These are phyloP conservation scores for Allium cepa DNA, from an alignment of 106 monocot genomes.

Conservation along the genomic window DNA sequence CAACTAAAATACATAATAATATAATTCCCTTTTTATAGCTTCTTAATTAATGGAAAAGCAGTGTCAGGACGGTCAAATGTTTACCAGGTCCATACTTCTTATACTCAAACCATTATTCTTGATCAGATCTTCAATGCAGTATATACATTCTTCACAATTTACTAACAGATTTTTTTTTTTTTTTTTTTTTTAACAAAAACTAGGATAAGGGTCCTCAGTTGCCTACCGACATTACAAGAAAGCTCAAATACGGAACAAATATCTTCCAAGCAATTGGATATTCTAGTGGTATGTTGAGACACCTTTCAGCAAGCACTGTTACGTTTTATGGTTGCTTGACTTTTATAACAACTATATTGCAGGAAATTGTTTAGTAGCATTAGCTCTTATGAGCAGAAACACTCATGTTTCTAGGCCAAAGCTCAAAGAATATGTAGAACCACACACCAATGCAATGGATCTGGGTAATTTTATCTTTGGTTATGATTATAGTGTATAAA, in stretches of 20 bases:
- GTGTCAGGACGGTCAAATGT: constrained; percentile 69
- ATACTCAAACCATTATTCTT: no score
- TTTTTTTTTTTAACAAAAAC: neutral
- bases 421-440: constrained; percentile 58
- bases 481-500: no score
- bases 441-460: neutral
- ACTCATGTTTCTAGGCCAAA: constrained; percentile 10
- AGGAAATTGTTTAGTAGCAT: constrained; percentile 70
- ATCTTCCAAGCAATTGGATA: constrained; percentile 76
- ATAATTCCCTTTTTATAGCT: constrained; percentile 19
- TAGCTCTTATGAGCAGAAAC: constrained; percentile 37
- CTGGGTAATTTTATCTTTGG: no score
- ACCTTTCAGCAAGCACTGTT: neutral
- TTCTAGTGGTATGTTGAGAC: constrained; percentile 54
- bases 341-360: constrained; percentile 1
- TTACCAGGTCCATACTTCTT: constrained; percentile 29
- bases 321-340: neutral
- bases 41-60: constrained; percentile 73
- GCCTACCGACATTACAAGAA: constrained; percentile 86
- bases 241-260: constrained; percentile 89
- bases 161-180: no score
- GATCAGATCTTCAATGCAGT: no score
- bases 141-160: no score
- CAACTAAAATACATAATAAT: neutral
- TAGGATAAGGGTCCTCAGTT: constrained; percentile 85